Percentiles rank a stretch among this genome's conserved stretches.
Evolutionary conservation across 192 early-diverging fungal species (phyloP).

Genomic region (Linnemannia exigua): DNA sequence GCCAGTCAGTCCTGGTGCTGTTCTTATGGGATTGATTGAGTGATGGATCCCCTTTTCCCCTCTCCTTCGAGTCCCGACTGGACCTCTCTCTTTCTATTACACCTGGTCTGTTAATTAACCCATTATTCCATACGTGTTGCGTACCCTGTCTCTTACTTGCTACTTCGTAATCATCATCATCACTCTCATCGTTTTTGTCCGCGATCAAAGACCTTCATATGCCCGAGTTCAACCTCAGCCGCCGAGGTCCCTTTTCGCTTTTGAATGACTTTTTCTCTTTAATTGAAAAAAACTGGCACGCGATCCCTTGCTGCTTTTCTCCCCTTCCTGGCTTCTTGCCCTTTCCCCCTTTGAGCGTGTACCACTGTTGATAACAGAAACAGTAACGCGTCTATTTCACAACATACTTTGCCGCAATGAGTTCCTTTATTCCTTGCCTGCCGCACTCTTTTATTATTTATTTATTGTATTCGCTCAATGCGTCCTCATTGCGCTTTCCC

Average conservation of each 20-base stretch:
- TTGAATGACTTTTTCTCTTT: not conserved
- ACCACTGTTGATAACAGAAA: too few relatives aligned
- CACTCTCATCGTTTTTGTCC: not conserved
- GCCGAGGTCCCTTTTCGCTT: not conserved
- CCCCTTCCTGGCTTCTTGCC: not conserved
- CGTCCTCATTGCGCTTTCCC: too few relatives aligned
- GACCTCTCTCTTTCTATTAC: not conserved
- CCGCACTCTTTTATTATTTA: constrained; percentile 1
- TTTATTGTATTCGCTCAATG: too few relatives aligned
- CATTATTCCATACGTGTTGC: not conserved
- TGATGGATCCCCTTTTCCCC: not conserved
- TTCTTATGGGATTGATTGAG: not conserved
- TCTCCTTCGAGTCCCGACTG: not conserved
- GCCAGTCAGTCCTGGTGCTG: not conserved
- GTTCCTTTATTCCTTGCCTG: not conserved
- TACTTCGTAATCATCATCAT: constrained; percentile 9
- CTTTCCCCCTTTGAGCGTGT: not conserved
- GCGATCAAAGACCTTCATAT: not conserved
- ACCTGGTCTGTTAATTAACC: not conserved
- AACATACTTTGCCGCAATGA: not conserved
- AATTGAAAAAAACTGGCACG: not conserved
- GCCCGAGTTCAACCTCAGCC: not conserved
- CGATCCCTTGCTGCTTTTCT: not conserved
- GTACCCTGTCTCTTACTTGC: too few relatives aligned
- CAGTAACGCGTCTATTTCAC: not conserved